Percentiles rank a stretch among this genome's conserved stretches.
These are phyloP conservation scores for Neostapfia colusana DNA, from an alignment of 176 grass and related monocot genomes.

Conservation along the genomic window DNA sequence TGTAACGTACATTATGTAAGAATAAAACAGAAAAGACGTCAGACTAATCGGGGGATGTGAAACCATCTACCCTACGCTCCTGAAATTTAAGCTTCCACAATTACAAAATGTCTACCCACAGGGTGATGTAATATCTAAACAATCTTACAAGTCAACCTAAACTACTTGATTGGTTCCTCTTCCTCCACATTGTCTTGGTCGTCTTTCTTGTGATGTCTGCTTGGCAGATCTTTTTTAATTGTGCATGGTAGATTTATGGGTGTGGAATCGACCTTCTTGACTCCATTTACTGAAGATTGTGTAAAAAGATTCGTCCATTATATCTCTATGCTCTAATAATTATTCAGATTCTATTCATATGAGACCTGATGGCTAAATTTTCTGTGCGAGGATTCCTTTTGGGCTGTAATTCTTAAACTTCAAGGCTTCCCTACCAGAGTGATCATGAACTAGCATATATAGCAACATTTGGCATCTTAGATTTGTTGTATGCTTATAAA, in stretches of 20 bases:
- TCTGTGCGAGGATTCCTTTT: neutral
- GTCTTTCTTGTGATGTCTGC: conserved; percentile 5
- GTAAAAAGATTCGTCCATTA: neutral
- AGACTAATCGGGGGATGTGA: neutral
- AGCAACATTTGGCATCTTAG: neutral
- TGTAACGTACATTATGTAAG: neutral
- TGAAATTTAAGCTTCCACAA: neutral
- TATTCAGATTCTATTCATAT: neutral
- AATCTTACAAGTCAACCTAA: conserved; percentile 27
- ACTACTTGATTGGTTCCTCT: conserved; percentile 3
- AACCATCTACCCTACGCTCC: neutral
- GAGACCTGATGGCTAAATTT: neutral
- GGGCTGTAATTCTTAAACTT: conserved; percentile 1
- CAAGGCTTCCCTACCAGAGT: neutral
- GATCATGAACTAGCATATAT: neutral
- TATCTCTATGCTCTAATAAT: neutral
- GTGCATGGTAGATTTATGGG: conserved; percentile 12
- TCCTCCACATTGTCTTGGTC: neutral
- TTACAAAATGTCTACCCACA: conserved; percentile 5
- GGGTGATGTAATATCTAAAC: conserved; percentile 2
- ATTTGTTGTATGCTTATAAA: neutral
- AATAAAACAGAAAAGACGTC: neutral
- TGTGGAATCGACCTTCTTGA: conserved; percentile 17
- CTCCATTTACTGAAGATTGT: conserved; percentile 28
- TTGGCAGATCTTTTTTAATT: too few relatives aligned